Base-by-base conservation (phyloP, 2,329 filamentous ascomycete species). In the Stenocarpella maydis region DNA sequence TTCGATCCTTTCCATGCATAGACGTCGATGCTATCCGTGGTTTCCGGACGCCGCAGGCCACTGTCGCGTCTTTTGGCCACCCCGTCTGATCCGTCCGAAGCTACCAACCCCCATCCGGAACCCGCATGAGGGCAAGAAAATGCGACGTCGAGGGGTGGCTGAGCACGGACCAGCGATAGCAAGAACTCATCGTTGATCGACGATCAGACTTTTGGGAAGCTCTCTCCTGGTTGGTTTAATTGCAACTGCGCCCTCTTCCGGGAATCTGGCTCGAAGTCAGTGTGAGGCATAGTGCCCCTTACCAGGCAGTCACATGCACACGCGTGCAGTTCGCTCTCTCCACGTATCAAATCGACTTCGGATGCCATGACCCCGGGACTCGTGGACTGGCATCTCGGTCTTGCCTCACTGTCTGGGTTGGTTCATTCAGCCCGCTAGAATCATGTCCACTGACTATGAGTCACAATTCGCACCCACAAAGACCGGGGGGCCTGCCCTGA, bases 301-400 rank as follows among this genome's bases (percentile, higher is more conserved):
- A 37, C 28, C 52, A 58, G 64, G 52, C 64, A 41, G 52, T 67
- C 65, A 67, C 65, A 67, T 67, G 65, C 31, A 19, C 43, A 41
- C 65, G 52, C 65, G 65, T 58, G 4, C 43, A 1, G 28, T 26
- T 54, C 65, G 41, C 26, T 55, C 28, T n/a, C 26, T 14, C 41
- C 26, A n/a, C 26, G 24, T 61, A 31, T 37, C 41, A 67, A n/a
- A 19, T 58, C 21, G 28, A n/a, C 26, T 3, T 1, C 2, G n/a
- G 17, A 28, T 41, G n/a, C 28, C 10, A 8, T 28, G 39, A 15
- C 41, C 17, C 17, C 17, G 21, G 28, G 53, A 10, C 53, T 37
- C 26, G n/a, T 58, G 41, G 8, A 47, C 24, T 17, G 15, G 34
- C 39, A 15, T 10, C 21, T 28, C 17, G 3, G n/a, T 8, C 3